Evolutionary conservation across 768 basidiomycete genomes (phyloP), one percentile per base, ranked within the genome.

Genomic region (Gloeophyllum trabeum): DNA sequence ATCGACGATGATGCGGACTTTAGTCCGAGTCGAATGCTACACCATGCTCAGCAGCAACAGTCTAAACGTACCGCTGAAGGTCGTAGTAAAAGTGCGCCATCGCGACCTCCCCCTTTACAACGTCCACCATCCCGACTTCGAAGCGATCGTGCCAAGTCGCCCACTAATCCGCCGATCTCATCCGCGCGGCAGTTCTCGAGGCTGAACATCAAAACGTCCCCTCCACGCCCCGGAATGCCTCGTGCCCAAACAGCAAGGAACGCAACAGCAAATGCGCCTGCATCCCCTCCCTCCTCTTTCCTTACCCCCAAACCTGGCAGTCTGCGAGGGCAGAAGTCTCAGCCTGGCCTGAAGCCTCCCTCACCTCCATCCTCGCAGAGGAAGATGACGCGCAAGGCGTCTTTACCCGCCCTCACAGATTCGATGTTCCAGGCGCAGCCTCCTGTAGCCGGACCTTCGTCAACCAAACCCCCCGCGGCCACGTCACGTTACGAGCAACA

Each of bases 1-100:
- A 80, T 92, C 51, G 80, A 82, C 52, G 83, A 86, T 47, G 87
- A 87, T 55, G 73, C 71, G 41, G 86, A 90, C 54, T 75, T 91
- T 38, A 88, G 81, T 54, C 83, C 85, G 12, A 83, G 81, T 56
- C 69, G 84, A 41, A 70, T 90, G 18, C 63, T 77, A 28, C 61
- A 69, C 55, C 75, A 69, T 28, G 58, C 58, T 13, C 66, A 69
- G 47, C 65, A 73, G 46, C 60, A 63, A 16, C 62, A 64, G 43
- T 70, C 62, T 28, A 50, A 21, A 46, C 48, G 20, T 37, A 46
- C 25, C 46, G 46, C 24, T 49, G 61, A 64, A 48, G 62, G 61
- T 37, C 75, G 81, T 39, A 79, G 76, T 49, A 73, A 73, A 53
- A 81, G 71, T 51, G 66, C 71, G 20, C 78, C 82, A 42, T 63